A percentile compares a stretch with the other conserved stretches of the same genome.
Conservation (phyloP, 2,329 filamentous ascomycete species). For the Macrophomina pseudophaseolina region DNA sequence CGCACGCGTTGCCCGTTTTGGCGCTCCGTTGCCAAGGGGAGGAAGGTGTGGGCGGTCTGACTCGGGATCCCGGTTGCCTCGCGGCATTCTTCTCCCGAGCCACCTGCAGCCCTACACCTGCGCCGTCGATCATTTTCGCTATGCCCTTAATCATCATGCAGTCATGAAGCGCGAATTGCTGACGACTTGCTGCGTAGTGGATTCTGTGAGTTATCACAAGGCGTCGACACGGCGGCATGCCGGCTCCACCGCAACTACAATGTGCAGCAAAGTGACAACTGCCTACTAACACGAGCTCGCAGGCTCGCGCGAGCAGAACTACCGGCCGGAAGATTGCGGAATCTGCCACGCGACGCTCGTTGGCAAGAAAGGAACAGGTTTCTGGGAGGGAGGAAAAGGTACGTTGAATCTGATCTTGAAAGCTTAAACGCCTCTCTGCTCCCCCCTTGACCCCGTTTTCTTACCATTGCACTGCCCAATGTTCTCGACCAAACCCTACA, state of each 20-base stretch:
- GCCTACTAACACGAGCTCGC: slow-evolving; percentile 38
- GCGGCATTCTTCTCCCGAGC: slow-evolving; percentile 22
- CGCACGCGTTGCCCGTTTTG: slow-evolving; percentile 13
- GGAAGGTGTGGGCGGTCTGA: neutral
- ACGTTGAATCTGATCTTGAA: slow-evolving; percentile 28
- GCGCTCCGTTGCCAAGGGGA: slow-evolving; percentile 1
- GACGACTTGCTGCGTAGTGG: slow-evolving; percentile 28
- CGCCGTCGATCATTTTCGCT: slow-evolving; percentile 20
- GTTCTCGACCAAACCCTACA: neutral
- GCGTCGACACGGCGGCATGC: neutral
- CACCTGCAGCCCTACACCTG: slow-evolving; percentile 24
- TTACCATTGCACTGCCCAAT: neutral
- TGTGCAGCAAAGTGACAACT: neutral
- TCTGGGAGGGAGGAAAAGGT: slow-evolving; percentile 83
- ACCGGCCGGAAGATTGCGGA: slow-evolving; percentile 74
- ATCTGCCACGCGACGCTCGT: slow-evolving; percentile 75
- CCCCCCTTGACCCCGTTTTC: neutral
- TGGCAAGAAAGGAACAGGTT: slow-evolving; percentile 69
- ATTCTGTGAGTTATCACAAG: slow-evolving; percentile 31
- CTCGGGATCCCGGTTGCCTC: slow-evolving; percentile 10
- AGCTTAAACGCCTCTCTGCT: neutral
- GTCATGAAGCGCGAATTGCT: slow-evolving; percentile 18
- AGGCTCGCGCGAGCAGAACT: slow-evolving; percentile 79
- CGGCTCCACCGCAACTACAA: neutral
- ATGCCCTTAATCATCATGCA: neutral